Base-by-base conservation (phyloP, 2,329 filamentous ascomycete genomes). In the Cladosporium sphaerospermum region DNA sequence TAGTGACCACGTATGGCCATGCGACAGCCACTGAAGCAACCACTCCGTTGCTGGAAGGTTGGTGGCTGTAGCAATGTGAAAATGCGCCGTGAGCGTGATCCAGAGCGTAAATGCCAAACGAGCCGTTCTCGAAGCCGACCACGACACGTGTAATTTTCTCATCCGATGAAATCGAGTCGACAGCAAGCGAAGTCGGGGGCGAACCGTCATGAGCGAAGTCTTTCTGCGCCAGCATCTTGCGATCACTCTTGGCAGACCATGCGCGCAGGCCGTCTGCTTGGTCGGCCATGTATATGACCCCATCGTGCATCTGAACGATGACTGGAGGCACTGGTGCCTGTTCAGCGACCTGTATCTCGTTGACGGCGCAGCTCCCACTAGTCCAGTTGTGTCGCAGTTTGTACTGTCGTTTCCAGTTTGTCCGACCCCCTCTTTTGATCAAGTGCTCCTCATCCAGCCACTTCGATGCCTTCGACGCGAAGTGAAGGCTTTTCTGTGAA, bases 301-400 rank as follows among this genome's bases (percentile, higher is more conserved):
- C 86, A 54, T 89, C 83, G 40, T 85, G 80, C 57, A 95, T 79
- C 66, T 88, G 89, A 45, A 91, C 87, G 6, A 96, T 73, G 36
- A 90, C 67, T 2, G 78, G 78, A 36, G 87, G 75, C 67, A 83
- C 65, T 51, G 75, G 71, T 1, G 74, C 69, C 41, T 71, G 61
- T 54, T 77, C 73, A 50, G 77, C 73, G 19, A 89, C 78, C 42
- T 83, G 77, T 31, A 96, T 80, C 68, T 95, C 88, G 34, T 86
- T 84, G 10, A 96, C 82, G 36, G 82, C 85, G 63, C 89, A 95
- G 60, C 81, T 84, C 0, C 92, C 93, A 57, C 79, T 82, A 1
- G 87, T 81, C 93, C 93, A 97, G 71, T 97, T 97, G 67, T 96
- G 87, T 43, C 88, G 80, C 46, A 96, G 76, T 63, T 86, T 89